phyloP scores from a whole-genome alignment of 306 rosid genomes.

The Pterocarpus macrocarpus region DNA sequence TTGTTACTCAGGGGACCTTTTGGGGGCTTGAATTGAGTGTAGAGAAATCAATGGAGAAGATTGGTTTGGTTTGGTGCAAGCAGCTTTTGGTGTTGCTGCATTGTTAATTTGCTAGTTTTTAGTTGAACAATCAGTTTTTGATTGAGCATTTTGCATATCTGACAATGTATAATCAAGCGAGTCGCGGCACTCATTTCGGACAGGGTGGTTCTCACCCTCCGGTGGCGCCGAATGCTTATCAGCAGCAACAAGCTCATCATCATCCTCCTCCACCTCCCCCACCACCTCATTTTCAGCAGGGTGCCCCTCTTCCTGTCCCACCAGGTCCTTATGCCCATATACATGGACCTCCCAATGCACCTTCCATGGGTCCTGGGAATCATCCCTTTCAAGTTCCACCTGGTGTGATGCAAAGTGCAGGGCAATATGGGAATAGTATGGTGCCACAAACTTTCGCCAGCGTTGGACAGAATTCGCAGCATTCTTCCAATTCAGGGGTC shows the following conservation, averaged over 20 bases:
- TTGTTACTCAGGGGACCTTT: constrained; percentile 45
- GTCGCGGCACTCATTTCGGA: constrained; percentile 58
- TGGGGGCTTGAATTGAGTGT: constrained; percentile 29
- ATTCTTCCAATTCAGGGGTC: constrained; percentile 54
- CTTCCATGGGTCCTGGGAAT: constrained; percentile 46
- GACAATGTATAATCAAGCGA: constrained; percentile 75
- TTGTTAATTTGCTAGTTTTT: constrained; percentile 10
- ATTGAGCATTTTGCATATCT: background rate
- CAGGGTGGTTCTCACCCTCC: constrained; percentile 59
- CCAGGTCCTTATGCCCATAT: constrained; percentile 54
- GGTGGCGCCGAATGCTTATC: constrained; percentile 49
- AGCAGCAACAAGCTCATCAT: constrained; percentile 21
- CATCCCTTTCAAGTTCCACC: constrained; percentile 53
- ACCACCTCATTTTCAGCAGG: constrained; percentile 48
- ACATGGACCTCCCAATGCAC: constrained; percentile 55
- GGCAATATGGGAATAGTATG: constrained; percentile 58
- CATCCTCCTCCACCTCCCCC: constrained; percentile 42
- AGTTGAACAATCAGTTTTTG: background rate
- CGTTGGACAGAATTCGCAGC: constrained; percentile 53
- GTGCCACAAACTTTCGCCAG: constrained; percentile 47
- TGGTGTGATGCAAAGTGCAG: constrained; percentile 50
- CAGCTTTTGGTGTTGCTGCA: constrained; percentile 6
- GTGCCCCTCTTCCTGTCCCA: constrained; percentile 37
- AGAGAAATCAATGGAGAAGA: constrained; percentile 34
- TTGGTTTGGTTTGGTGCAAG: constrained; percentile 34